Evolutionary conservation across 169 alveolate species (phyloP).

Genomic region (Cyclospora cayetanensis): DNA sequence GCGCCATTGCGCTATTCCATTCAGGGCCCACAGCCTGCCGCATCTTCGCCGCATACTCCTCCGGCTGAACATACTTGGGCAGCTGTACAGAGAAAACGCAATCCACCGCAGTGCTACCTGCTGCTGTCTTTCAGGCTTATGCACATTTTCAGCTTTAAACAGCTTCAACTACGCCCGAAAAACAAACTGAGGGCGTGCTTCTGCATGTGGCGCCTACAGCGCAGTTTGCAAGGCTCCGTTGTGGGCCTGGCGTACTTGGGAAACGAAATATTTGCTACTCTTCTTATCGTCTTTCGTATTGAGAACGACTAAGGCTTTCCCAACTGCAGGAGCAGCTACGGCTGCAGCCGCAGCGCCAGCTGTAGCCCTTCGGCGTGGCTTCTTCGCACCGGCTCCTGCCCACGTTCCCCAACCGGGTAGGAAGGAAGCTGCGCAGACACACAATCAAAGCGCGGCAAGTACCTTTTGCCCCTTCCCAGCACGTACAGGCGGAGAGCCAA

Average conservation of each 20-base stretch:
- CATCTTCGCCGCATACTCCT: constrained; percentile 76
- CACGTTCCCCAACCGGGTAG: constrained; percentile 68
- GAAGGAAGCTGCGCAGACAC: background rate
- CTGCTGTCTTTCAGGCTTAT: background rate
- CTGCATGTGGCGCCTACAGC: background rate
- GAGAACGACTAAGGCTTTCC: constrained; percentile 50
- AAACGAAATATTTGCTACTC: constrained; percentile 72
- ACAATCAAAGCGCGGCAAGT: background rate
- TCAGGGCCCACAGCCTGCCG: constrained; percentile 79
- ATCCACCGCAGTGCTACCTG: background rate
- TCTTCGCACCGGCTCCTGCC: constrained; percentile 31
- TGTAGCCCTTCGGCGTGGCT: background rate
- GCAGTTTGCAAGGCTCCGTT: too few species aligned
- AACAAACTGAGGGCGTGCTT: background rate
- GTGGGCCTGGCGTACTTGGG: constrained; percentile 34
- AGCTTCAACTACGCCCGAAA: background rate
- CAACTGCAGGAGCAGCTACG: background rate
- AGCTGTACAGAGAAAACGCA: constrained; percentile 52
- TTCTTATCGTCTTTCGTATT: constrained; percentile 70
- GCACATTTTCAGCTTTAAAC: background rate
- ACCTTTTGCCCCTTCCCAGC: background rate
- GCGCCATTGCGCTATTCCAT: constrained; percentile 84
- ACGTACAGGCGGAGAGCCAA: background rate
- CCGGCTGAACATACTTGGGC: constrained; percentile 74
- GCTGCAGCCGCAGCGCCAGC: background rate